Evolutionary conservation across 306 rosid species (phyloP), one percentile per base, ranked within the genome.

Genomic region (Luffa acutangula): DNA sequence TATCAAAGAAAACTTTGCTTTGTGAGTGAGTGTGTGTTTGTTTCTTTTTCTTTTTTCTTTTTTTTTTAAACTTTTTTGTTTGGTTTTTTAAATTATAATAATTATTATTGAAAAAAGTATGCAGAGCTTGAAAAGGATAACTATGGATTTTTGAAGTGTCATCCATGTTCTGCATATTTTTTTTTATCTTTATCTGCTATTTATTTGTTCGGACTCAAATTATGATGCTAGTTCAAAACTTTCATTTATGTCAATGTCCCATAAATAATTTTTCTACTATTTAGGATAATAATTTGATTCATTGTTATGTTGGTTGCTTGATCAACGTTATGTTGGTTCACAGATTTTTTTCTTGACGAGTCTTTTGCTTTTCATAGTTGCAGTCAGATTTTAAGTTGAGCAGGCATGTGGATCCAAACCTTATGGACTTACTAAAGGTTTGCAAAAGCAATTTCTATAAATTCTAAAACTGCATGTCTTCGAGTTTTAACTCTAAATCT

Each of bases 371-470:
- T 43, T 43, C 15, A 43, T 82, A 95, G 98, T 82, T 95, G 82
- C 93, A 80, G 80, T 90, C 91, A 6, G 97, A 92, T 89, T 80
- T 94, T 80, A 85, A 86, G 77, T 83, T 81, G 70, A 83, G 80
- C 83, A 84, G 81, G 49, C 85, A 77, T 72, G 89, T 86, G 48
- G 87, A 91, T 79, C 85, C 88, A 76, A 87, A 89, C 80, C 90
- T 95, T 79, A 62, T 89, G 66, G 89, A 95, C 70, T 82, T 89
- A 81, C 91, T 95, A 21, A 88, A 92, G 96, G 97, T 90, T 85
- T 84, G 91, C 59, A 37, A 78, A 81, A 64, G 74, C 12, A 64
- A 48, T 13, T 46, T 46, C 7, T 49, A 33, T 72, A 72, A 25
- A 45, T 72, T 48, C 59, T 48, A 12, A 48, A 42, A 25, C 37